These are phyloP conservation scores for Salix brachista DNA, from an alignment of 345 rosid species.

Conservation along the genomic window DNA sequence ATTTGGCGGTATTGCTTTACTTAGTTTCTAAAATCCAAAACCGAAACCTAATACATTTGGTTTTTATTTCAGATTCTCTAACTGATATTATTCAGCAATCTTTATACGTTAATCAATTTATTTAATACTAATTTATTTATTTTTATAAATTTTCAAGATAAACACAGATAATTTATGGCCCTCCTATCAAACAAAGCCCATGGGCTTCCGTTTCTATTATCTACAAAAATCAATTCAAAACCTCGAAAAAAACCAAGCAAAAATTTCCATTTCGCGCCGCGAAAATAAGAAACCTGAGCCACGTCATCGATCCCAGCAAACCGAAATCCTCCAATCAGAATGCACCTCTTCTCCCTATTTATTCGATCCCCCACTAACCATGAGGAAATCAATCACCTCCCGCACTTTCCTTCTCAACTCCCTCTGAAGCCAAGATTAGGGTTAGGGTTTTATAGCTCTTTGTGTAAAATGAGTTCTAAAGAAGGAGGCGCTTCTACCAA, in stretches of 20 bases:
- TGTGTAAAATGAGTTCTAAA: slow-evolving; percentile 44
- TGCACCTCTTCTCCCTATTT: slow-evolving; percentile 20
- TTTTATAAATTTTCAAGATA: too few species aligned
- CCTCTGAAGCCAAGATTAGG: neutral
- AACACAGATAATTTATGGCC: too few species aligned
- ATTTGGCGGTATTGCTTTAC: too few species aligned
- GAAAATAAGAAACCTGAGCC: slow-evolving; percentile 18
- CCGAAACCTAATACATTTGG: too few species aligned
- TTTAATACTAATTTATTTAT: too few species aligned
- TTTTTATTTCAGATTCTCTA: too few species aligned
- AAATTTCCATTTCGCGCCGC: slow-evolving; percentile 33
- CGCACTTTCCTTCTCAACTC: too few species aligned
- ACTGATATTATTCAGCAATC: too few species aligned
- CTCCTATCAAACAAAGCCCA: too few species aligned
- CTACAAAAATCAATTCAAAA: neutral
- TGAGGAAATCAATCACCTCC: neutral
- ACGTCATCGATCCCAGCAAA: slow-evolving; percentile 43
- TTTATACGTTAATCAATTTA: too few species aligned
- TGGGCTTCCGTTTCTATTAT: too few species aligned
- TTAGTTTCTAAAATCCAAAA: too few species aligned
- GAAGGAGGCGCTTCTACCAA: slow-evolving; percentile 36
- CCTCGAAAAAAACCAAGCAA: neutral
- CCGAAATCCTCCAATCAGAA: slow-evolving; percentile 24
- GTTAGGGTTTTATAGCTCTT: slow-evolving; percentile 14
- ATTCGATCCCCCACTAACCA: neutral